A percentile compares a stretch with the other conserved stretches of the same genome.
Conservation (phyloP, 257 asterid species). For the Capsicum chinense region DNA sequence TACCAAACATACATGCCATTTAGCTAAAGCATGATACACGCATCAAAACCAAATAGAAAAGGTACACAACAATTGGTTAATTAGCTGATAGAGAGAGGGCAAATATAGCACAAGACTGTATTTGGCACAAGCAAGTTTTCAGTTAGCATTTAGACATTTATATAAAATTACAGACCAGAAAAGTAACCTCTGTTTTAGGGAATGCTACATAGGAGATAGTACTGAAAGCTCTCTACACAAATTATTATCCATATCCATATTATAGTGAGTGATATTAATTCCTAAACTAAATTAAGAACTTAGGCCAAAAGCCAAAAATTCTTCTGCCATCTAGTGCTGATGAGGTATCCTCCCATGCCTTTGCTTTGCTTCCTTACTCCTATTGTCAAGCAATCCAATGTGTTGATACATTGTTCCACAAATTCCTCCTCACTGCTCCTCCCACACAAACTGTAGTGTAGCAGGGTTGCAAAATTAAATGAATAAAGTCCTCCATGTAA, state of each 20-base stretch:
- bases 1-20: not conserved
- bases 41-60: not conserved
- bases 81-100: not conserved
- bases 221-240: constrained; percentile 33
- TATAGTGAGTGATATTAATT: constrained; percentile 21
- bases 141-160: constrained; percentile 20
- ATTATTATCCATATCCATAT: constrained; percentile 25
- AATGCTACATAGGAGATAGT: not conserved
- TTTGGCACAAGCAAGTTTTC: constrained; percentile 5
- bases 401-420: constrained; percentile 74
- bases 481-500: not conserved
- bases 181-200: not conserved
- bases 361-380: constrained; percentile 86
- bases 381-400: constrained; percentile 78
- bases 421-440: constrained; percentile 64
- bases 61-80: not conserved
- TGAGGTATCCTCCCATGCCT: constrained; percentile 86
- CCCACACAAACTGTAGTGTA: constrained; percentile 55
- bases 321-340: constrained; percentile 93
- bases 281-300: constrained; percentile 34
- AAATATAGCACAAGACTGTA: not conserved
- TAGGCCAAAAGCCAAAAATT: constrained; percentile 96
- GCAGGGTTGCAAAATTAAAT: not conserved
- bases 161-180: constrained; percentile 21
- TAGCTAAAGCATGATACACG: not conserved